Evolutionary conservation across 2,329 filamentous ascomycete genomes (phyloP), one percentile per base, ranked within the genome.

Genomic region (Chrysoporthe puriensis): DNA sequence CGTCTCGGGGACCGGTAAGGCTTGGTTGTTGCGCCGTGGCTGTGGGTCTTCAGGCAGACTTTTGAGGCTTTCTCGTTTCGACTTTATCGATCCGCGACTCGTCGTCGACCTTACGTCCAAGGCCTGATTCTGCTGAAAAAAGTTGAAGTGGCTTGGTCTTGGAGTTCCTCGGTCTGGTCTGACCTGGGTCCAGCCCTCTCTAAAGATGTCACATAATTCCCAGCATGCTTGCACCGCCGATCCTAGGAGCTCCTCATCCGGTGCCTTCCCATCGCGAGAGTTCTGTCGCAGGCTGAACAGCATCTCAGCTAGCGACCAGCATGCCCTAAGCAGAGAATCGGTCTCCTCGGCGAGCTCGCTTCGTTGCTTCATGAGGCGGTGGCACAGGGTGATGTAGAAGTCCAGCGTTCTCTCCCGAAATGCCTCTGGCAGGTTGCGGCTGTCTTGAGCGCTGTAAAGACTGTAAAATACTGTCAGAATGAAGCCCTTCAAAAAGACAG

Each of bases 331-430:
- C 4, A 97, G 84, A 7, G 92, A 90, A 76, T 97, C 94, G 0
- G 93, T 95, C 74, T 97, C 93, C 70, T 91, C 90, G 0, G 89
- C 90, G 2, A 94, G 79, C 40, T 92, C 90, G 64, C 88, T 91
- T 67, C 92, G 88, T 77, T 97, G 93, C 77, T 97, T 97, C 94
- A 97, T 97, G n/a, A 97, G 81, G 50, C 95, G 89, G 77, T 97
- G 95, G 75, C 95, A 97, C 2, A 98, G 79, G 0, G 95, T 97
- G 72, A 97, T 91, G 75, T 97, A 97, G 74, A 97, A 97, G 74
- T 97, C 95, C 66, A 98, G 79, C 0, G 95, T 97, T 68, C 94
- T 85, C 78, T 97, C 94, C 63, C 91, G 88, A 76, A 98, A 97
- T 0, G 91, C 88, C 74, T 96, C 92, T 0, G 94, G 95, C 4